Conservation (phyloP, 2,329 filamentous ascomycete species). For the Cladosporium austrohemisphaericum region DNA sequence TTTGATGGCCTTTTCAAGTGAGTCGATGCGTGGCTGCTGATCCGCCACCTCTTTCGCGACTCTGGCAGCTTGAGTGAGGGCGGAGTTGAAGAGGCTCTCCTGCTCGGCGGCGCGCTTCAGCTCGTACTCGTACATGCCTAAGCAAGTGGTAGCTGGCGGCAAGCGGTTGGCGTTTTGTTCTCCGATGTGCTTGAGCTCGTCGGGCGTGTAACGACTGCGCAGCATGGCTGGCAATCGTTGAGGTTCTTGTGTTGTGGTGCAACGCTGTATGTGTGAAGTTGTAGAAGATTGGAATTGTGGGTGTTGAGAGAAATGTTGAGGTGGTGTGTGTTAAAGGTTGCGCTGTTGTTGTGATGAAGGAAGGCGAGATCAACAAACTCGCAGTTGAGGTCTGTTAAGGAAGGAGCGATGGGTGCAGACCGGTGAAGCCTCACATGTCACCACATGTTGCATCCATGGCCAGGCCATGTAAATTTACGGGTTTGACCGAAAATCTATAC, state of each 20-base stretch:
- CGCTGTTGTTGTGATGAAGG: too few species aligned
- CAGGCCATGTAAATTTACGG: too few species aligned
- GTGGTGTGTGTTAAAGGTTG: not conserved
- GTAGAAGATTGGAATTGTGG: not conserved
- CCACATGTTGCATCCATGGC: too few species aligned
- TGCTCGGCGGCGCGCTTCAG: conserved; percentile 25
- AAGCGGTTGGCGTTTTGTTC: conserved; percentile 20
- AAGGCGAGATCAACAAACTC: too few species aligned
- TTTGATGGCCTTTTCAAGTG: not conserved
- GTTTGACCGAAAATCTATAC: too few species aligned
- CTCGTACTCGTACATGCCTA: conserved; percentile 30
- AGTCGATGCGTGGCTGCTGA: not conserved
- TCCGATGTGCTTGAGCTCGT: conserved; percentile 19
- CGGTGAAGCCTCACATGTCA: too few species aligned
- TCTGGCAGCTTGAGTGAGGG: conserved; percentile 23
- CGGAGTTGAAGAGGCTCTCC: conserved; percentile 27
- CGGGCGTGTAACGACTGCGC: not conserved
- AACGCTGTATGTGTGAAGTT: too few species aligned
- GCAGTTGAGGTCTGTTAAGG: too few species aligned
- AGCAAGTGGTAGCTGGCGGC: conserved; percentile 25
- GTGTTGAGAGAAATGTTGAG: not conserved
- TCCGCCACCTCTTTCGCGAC: conserved; percentile 10
- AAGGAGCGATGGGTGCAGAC: too few species aligned
- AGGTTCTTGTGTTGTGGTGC: not conserved
- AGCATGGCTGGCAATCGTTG: not conserved